Percentiles rank a stretch among this genome's conserved stretches.
phyloP scores from a whole-genome alignment of 306 rosid species.

The Acmispon strigosus region DNA sequence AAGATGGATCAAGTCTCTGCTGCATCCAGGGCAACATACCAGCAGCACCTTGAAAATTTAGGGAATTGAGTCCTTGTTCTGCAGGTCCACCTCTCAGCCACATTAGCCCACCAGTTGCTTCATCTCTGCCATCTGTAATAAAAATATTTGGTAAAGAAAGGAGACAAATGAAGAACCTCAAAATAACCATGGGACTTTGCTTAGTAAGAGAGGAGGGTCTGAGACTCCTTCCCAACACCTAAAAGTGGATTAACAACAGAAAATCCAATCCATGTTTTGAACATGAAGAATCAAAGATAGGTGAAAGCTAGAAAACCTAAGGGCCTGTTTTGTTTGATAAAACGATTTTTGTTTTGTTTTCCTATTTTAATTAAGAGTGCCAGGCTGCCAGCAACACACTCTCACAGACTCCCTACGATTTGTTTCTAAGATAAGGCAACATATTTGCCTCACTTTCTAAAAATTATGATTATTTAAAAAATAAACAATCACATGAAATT shows the following conservation, averaged over 20 bases:
- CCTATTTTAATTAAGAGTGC: not conserved
- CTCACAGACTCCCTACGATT: too few relatives aligned
- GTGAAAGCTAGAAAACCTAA: not conserved
- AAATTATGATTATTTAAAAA: too few relatives aligned
- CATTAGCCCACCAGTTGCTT: constrained; percentile 58
- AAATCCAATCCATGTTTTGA: too few relatives aligned
- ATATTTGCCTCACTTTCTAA: too few relatives aligned
- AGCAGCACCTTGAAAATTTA: constrained; percentile 63
- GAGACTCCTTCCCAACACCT: not conserved
- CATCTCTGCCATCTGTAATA: constrained; percentile 76
- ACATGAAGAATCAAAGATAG: too few relatives aligned
- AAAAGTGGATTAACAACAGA: too few relatives aligned
- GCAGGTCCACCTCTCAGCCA: constrained; percentile 73
- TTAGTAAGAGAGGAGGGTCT: not conserved
- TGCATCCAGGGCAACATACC: constrained; percentile 89
- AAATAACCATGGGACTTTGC: not conserved
- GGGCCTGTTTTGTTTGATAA: not conserved
- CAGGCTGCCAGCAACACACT: too few relatives aligned
- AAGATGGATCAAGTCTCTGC: constrained; percentile 70
- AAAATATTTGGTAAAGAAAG: constrained; percentile 4
- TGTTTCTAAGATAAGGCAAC: too few relatives aligned
- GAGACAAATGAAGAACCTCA: not conserved
- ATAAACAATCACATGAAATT: too few relatives aligned
- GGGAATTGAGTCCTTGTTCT: constrained; percentile 62
- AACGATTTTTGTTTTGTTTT: not conserved